A percentile compares a stretch with the other conserved stretches of the same genome.
These are phyloP conservation scores for Chaetoscypha palmicola DNA, from an alignment of 2,329 filamentous ascomycete genomes.

Conservation along the genomic window DNA sequence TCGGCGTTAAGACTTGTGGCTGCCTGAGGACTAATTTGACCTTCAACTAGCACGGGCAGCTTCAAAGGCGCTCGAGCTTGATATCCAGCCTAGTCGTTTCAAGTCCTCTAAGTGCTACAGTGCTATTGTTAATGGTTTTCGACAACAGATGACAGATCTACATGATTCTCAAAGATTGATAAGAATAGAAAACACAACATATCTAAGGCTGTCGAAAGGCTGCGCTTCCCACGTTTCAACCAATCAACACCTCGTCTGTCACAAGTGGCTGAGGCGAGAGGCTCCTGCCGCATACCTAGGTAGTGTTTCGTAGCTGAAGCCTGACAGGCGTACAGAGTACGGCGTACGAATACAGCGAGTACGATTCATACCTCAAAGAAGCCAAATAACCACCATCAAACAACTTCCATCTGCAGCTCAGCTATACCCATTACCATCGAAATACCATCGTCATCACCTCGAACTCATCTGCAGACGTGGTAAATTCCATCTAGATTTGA, in stretches of 20 bases:
- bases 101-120: no score
- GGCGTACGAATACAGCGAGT: background rate
- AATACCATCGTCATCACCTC: background rate
- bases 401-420: background rate
- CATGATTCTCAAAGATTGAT: no score
- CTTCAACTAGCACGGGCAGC: no score
- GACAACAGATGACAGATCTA: no score
- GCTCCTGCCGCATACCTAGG: background rate
- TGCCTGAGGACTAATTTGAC: no score
- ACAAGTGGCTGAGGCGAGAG: background rate
- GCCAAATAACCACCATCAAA: background rate
- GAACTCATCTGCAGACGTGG: background rate
- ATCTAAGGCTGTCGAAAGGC: no score
- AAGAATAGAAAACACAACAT: background rate
- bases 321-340: background rate
- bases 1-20: no score
- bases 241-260: background rate
- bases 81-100: no score
- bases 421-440: background rate
- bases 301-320: background rate
- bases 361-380: background rate
- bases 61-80: no score
- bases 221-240: background rate
- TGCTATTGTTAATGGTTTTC: no score
- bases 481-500: slow-evolving; percentile 23